Evolutionary conservation across 2,329 filamentous ascomycete genomes (phyloP), one percentile per base, ranked within the genome.

Genomic region (Tolypocladium paradoxum): DNA sequence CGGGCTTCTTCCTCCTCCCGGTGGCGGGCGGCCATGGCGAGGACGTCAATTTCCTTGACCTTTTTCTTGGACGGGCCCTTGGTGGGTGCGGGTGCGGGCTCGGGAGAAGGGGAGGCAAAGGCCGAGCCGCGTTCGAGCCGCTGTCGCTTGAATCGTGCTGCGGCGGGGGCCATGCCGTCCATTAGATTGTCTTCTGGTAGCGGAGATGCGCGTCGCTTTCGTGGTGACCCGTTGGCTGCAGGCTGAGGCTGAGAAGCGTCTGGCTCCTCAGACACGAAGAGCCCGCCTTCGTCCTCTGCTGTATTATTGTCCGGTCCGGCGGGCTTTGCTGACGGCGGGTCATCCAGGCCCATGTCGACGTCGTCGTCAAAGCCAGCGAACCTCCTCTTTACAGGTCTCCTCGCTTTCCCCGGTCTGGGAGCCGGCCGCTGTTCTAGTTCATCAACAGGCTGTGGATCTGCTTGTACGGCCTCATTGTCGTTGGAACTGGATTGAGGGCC

Each of bases 61-160:
- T 73, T 64, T 56, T 77, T 81, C 56, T 73, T 78, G 9, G 60
- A 27, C 3, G 49, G 24, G 5, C 27, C 49, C 36, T 51, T 37
- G 16, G 22, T 18, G 27, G 61, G 56, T 24, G 55, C 57, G 22
- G 56, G 38, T 33, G 64, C 62, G 5, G 61, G 55, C 43, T 66
- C 63, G 4, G 64, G 62, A 6, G 58, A 51, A 0, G 64, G 61
- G 3, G 65, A 58, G 37, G 62, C 61, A 3, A 76, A 73, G 34
- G 77, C 72, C 57, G 77, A 70, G 46, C 79, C 77, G 50, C 77
- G 76, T 56, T 81, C 84, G 22, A 88, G 75, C 29, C 85, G 83
- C 24, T 87, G 84, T n/a, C 84, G 82, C 66, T 95, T 97, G 64
- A 90, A 81, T 6, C 83, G 83, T 31, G 86, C 83, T 4, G 88